A percentile compares a stretch with the other conserved stretches of the same genome.
Conservation (phyloP, 805 yeast species). For the Starmera quercuum region DNA sequence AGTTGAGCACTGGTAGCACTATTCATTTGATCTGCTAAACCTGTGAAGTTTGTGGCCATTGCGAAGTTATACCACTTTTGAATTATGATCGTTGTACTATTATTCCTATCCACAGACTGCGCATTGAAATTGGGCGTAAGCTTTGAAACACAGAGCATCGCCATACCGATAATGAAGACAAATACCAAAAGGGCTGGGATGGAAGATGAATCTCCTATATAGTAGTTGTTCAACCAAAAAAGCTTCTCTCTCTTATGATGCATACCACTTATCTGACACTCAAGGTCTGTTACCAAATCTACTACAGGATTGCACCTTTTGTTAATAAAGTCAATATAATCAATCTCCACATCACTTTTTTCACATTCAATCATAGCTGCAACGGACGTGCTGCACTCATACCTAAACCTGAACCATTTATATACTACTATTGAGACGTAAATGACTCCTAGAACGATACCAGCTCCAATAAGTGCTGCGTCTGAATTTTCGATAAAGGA, state of each 20-base stretch:
- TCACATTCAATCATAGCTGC: constrained; percentile 2
- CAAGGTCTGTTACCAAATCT: constrained; percentile 1
- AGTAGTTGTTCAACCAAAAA: constrained; percentile 3
- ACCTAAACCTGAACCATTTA: constrained; percentile 6
- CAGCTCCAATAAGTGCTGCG: constrained; percentile 1
- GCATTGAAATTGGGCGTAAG: no score
- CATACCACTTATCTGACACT: neutral
- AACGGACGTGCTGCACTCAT: neutral
- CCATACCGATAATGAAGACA: neutral
- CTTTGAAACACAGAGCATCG: neutral
- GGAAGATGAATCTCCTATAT: constrained; percentile 1
- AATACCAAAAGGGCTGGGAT: neutral
- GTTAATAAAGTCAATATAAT: constrained; percentile 1
- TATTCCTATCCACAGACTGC: no score
- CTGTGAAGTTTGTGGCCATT: neutral
- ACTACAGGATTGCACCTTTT: constrained; percentile 1
- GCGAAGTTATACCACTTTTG: neutral
- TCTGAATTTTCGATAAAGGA: neutral
- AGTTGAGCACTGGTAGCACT: neutral
- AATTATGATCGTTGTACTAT: neutral
- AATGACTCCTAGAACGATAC: neutral
- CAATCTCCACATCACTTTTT: neutral
- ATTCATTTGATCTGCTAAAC: neutral
- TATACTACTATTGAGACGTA: constrained; percentile 2
- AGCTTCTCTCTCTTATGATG: neutral